Percentiles rank a stretch among this genome's conserved stretches.
These are phyloP conservation scores for Beta macrorhiza DNA, from an alignment of 179 eudicot species.

Conservation along the genomic window DNA sequence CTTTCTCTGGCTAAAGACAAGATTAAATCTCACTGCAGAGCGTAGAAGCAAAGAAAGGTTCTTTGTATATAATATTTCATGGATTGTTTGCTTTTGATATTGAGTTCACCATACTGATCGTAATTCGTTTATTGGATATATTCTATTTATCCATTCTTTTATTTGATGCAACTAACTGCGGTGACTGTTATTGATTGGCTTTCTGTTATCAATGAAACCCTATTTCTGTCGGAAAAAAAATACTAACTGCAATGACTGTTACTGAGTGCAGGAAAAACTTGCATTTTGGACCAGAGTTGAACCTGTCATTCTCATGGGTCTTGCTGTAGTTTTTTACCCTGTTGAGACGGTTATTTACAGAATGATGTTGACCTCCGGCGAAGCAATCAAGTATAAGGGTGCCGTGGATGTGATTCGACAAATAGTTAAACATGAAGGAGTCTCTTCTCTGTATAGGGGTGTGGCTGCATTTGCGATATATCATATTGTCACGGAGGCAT, in stretches of 20 bases:
- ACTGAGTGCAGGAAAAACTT: conserved; percentile 4
- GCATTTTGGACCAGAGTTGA: not conserved
- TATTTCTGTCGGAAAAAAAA: too few species aligned
- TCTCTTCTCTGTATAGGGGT: conserved; percentile 25
- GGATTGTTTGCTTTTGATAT: too few species aligned
- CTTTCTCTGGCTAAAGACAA: too few species aligned
- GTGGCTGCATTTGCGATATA: not conserved
- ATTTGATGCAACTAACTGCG: not conserved
- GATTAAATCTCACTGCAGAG: not conserved
- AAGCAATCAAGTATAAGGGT: conserved; percentile 22
- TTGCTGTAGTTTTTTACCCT: conserved; percentile 15
- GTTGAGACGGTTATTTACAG: conserved; percentile 9
- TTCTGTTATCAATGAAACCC: too few species aligned
- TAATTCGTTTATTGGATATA: too few species aligned
- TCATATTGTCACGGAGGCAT: too few species aligned
- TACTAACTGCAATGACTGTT: not conserved
- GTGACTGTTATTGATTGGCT: too few species aligned
- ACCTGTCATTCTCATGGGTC: not conserved
- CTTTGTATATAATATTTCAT: too few species aligned
- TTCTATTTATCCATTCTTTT: not conserved
- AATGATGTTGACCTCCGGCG: conserved; percentile 33
- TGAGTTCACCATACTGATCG: too few species aligned
- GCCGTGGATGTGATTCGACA: conserved; percentile 19
- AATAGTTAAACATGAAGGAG: conserved; percentile 28
- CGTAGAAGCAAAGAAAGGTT: not conserved